These are phyloP conservation scores for Phytophthora palmivora DNA, from an alignment of 352 stramenopile species.

Conservation along the genomic window DNA sequence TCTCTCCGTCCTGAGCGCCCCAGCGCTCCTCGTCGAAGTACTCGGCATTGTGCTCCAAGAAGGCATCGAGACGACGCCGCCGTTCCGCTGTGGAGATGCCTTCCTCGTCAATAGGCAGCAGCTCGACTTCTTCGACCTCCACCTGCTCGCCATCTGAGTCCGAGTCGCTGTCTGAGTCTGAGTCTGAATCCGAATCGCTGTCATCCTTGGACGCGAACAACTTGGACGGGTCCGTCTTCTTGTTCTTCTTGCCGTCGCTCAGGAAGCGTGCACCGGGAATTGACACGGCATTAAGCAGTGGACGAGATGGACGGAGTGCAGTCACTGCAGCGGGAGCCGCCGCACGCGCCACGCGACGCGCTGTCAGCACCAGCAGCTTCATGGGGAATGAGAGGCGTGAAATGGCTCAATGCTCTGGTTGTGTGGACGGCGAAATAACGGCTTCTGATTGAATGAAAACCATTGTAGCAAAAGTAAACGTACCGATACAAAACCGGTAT, in stretches of 20 bases:
- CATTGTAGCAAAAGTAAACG: too few relatives aligned
- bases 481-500: too few relatives aligned
- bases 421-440: conserved; percentile 17
- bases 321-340: conserved; percentile 17
- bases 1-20: conserved; percentile 67
- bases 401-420: conserved; percentile 31
- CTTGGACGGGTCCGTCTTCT: conserved; percentile 35
- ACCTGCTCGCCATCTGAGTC: conserved; percentile 29
- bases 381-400: conserved; percentile 43
- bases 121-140: conserved; percentile 1
- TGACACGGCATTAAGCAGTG: conserved; percentile 16
- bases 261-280: conserved; percentile 25
- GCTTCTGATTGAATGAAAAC: conserved; percentile 25
- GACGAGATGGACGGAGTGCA: conserved; percentile 17
- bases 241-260: conserved; percentile 21
- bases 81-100: conserved; percentile 37
- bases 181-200: conserved; percentile 22
- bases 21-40: conserved; percentile 78
- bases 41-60: conserved; percentile 56
- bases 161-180: conserved; percentile 39
- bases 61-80: conserved; percentile 35
- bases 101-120: conserved; percentile 46
- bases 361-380: conserved; percentile 58
- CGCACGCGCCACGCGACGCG: conserved; percentile 37
- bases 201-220: conserved; percentile 34